Evolutionary conservation across 495 filamentous ascomycete genomes (phyloP), one percentile per base, ranked within the genome.

Genomic region (Letharia columbiana): DNA sequence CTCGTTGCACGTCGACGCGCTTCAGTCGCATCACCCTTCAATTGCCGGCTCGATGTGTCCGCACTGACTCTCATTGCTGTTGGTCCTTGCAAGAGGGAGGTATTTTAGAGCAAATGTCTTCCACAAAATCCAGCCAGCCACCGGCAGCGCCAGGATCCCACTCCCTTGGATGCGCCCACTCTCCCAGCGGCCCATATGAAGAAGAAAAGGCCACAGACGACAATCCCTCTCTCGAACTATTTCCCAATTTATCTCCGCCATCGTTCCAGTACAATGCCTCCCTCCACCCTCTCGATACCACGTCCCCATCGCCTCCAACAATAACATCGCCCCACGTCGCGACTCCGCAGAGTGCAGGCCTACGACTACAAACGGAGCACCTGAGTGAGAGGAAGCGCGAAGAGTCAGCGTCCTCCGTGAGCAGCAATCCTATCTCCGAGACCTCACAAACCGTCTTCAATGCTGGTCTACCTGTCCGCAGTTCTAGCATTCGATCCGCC

Each of bases 401-500:
- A 13, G 67, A 66, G 8, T 68, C 60, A 17, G 63, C 61, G 28
- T 37, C 62, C 8, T 63, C 56, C 44, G 60, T 9, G 23, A 52
- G 47, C 40, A 61, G 64, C 23, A 67, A 65, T 31, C 40, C 61
- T 60, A 76, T 75, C 33, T 71, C 71, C 33, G 77, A 79, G 66
- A 67, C 73, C 37, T 77, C 74, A 40, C 76, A 77, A 63, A 80
- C 75, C 67, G 68, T 74, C 28, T 81, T 79, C 31, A 79, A 76
- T n/a, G 71, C 77, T 52, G 80, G 79, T 62, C 68, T 79, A 35
- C 80, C 76, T 10, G 77, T 73, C 39, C 78, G 78, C 54, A 84
- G 79, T 61, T 81, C 78, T 63, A 86, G 78, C 75, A 68, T 82
- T 37, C 80, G 77, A 70, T 81, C 76, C 54, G 74, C 78, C 37